Conservation (phyloP, 176 grass and related monocot genomes). For the Dendrocalamus sinicus region DNA sequence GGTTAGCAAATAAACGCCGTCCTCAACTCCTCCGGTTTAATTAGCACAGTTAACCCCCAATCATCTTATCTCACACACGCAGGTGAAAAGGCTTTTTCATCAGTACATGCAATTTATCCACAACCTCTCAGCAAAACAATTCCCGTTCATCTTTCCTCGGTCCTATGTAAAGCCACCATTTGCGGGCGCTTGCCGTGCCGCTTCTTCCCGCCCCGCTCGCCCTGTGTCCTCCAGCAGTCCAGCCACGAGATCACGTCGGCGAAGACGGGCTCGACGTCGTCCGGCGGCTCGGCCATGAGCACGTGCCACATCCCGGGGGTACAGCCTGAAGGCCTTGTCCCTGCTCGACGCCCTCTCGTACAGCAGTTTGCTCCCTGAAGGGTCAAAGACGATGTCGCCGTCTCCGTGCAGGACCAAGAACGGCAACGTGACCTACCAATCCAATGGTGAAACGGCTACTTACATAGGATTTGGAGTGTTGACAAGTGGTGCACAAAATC, state of each 20-base stretch:
- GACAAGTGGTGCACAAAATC: not conserved
- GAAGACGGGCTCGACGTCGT: conserved; percentile 63
- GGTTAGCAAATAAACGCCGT: conserved; percentile 1
- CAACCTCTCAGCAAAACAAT: not conserved
- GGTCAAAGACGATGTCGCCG: conserved; percentile 55
- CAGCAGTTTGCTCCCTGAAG: conserved; percentile 59
- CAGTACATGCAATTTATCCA: not conserved
- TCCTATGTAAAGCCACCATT: not conserved
- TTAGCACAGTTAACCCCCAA: too few relatives aligned
- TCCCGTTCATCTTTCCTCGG: not conserved
- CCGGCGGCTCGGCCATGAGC: conserved; percentile 52
- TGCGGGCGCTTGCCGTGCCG: not conserved
- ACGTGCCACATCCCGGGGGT: conserved; percentile 74
- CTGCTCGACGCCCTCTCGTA: conserved; percentile 62
- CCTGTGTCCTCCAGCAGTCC: conserved; percentile 43
- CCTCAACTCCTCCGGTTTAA: not conserved
- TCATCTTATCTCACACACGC: not conserved
- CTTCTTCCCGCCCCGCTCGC: not conserved
- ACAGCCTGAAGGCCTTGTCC: conserved; percentile 54
- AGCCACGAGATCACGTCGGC: conserved; percentile 64
- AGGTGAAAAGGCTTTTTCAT: not conserved
- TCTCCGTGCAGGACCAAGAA: conserved; percentile 81
- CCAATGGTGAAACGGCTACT: not conserved
- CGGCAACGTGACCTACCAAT: conserved; percentile 54
- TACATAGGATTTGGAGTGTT: not conserved